Conservation (phyloP, 306 rosid genomes). For the Lathyrus sativus region DNA sequence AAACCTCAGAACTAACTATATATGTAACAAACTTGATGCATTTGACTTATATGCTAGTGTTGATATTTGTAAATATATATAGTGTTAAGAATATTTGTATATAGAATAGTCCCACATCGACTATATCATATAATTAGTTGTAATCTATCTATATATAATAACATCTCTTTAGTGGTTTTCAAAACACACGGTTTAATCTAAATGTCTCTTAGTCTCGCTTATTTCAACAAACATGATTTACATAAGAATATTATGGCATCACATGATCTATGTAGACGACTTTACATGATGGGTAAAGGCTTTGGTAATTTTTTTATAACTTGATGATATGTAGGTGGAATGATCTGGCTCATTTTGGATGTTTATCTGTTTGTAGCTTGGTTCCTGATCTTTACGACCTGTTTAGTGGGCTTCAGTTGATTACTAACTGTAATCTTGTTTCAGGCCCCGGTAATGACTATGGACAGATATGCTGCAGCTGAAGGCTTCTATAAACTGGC, state of each 20-base stretch:
- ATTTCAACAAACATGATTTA: no score
- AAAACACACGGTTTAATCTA: no score
- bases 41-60: no score
- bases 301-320: neutral
- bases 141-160: no score
- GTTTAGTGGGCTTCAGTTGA: conserved; percentile 32
- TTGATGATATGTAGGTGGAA: neutral
- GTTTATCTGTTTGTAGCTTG: neutral
- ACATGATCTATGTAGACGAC: neutral
- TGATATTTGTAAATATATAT: no score
- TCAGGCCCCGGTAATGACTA: conserved; percentile 82
- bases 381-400: conserved; percentile 10
- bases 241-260: neutral
- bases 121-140: no score
- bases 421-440: conserved; percentile 26
- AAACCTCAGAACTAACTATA: no score
- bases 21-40: no score
- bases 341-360: neutral
- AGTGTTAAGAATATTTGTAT: no score
- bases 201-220: no score
- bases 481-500: conserved; percentile 92
- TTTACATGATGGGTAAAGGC: neutral
- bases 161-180: no score
- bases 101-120: no score
- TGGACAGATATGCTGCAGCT: conserved; percentile 97